Conservation (phyloP, 129 eudicot species). For the Lactuca saligna region DNA sequence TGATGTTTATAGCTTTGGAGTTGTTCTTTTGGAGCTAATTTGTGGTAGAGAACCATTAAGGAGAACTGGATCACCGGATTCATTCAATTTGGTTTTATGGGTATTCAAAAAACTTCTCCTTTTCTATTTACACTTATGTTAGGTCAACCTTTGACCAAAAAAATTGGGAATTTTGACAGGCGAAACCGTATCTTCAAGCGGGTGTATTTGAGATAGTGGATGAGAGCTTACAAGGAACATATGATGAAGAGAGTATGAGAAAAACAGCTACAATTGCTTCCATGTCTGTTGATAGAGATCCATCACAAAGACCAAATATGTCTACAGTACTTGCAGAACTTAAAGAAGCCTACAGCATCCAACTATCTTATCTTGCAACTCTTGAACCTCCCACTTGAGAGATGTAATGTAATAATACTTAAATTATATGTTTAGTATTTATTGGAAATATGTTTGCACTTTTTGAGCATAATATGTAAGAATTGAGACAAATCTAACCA, state of each 20-base stretch:
- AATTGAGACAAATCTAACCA: slow-evolving; percentile 9
- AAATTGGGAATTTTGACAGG: slow-evolving; percentile 45
- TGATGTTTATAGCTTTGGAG: slow-evolving; percentile 92
- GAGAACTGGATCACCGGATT: slow-evolving; percentile 88
- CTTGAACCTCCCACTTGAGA: slow-evolving; percentile 32
- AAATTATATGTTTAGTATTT: slow-evolving; percentile 17
- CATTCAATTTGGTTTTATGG: slow-evolving; percentile 92
- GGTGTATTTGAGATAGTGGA: slow-evolving; percentile 91
- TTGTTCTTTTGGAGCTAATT: slow-evolving; percentile 92
- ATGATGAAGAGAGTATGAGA: slow-evolving; percentile 79
- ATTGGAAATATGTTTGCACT: slow-evolving; percentile 20
- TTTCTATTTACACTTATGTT: slow-evolving; percentile 11
- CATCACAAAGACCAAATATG: slow-evolving; percentile 74
- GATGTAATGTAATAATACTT: slow-evolving; percentile 9
- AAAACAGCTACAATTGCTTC: slow-evolving; percentile 71
- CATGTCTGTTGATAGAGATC: slow-evolving; percentile 87
- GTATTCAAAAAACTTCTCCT: slow-evolving; percentile 32
- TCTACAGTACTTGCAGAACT: slow-evolving; percentile 70
- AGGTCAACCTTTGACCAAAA: slow-evolving; percentile 1
- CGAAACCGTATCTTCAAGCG: slow-evolving; percentile 88
- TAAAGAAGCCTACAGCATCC: slow-evolving; percentile 79
- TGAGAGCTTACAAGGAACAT: slow-evolving; percentile 63
- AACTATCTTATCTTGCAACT: slow-evolving; percentile 74
- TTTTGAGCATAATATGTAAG: not conserved
- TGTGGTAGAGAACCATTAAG: slow-evolving; percentile 91